These are phyloP conservation scores for Colletotrichum lindemuthianum DNA, from an alignment of 2,329 filamentous ascomycete species.

Conservation along the genomic window DNA sequence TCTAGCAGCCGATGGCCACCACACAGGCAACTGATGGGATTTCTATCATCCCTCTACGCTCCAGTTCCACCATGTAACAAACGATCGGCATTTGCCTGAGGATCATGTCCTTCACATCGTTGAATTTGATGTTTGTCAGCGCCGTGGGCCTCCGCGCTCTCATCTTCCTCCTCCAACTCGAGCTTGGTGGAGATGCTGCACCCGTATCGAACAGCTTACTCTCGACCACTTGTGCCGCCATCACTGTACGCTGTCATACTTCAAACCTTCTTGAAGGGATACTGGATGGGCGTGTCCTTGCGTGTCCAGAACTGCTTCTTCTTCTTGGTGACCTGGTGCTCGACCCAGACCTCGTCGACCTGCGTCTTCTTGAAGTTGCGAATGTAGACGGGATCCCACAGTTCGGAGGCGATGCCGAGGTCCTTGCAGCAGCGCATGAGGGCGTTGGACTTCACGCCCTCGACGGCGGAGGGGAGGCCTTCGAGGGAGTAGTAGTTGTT, in stretches of 20 bases:
- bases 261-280: constrained; percentile 61
- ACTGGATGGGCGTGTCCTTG: constrained; percentile 80
- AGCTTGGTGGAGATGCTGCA: not conserved
- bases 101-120: too few species aligned
- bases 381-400: constrained; percentile 96
- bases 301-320: constrained; percentile 87
- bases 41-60: too few species aligned
- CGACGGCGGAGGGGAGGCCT: constrained; percentile 90
- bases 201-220: constrained; percentile 8
- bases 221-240: too few species aligned
- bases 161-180: too few species aligned
- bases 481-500: constrained; percentile 93
- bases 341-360: constrained; percentile 86
- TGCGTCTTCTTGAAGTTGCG: constrained; percentile 80
- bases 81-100: too few species aligned
- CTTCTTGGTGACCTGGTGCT: constrained; percentile 88
- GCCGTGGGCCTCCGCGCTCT: too few species aligned
- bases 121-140: too few species aligned
- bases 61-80: too few species aligned
- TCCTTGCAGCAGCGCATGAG: constrained; percentile 99
- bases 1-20: too few species aligned
- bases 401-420: constrained; percentile 89
- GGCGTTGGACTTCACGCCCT: constrained; percentile 97
- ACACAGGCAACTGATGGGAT: too few species aligned
- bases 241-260: too few species aligned